Percentiles rank a stretch among this genome's conserved stretches.
Evolutionary conservation across 345 rosid species (phyloP).

Genomic region (Draba incana): DNA sequence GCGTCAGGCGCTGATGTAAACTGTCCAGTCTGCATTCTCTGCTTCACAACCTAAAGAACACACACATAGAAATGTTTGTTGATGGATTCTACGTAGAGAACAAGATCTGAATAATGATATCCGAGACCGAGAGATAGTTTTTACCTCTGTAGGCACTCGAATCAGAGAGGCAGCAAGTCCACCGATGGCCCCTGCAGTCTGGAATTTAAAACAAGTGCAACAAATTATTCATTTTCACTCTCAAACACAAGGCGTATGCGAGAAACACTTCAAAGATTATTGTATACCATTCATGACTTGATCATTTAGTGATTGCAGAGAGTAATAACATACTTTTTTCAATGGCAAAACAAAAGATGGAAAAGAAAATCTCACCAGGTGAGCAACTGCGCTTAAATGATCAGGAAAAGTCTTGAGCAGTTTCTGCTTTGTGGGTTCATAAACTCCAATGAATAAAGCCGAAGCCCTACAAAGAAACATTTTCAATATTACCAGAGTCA

Average conservation of each 20-base stretch:
- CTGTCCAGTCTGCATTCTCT: constrained; percentile 95
- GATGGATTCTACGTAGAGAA: neutral
- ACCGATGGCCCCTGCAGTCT: constrained; percentile 97
- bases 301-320: neutral
- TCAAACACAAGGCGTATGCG: constrained; percentile 1
- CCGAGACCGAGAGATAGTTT: neutral
- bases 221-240: constrained; percentile 11
- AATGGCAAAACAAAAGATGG: constrained; percentile 12
- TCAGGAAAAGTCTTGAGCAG: constrained; percentile 76
- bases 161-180: constrained; percentile 93
- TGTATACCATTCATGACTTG: constrained; percentile 1
- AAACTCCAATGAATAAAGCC: constrained; percentile 91
- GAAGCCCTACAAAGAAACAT: constrained; percentile 69
- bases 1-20: constrained; percentile 84
- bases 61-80: neutral
- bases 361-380: constrained; percentile 60
- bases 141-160: constrained; percentile 96
- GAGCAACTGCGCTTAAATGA: constrained; percentile 84
- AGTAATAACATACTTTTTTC: neutral
- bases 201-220: constrained; percentile 24
- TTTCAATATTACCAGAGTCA: constrained; percentile 15
- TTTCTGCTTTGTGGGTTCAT: constrained; percentile 94
- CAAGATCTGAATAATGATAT: constrained; percentile 5
- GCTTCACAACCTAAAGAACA: constrained; percentile 79
- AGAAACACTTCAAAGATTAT: constrained; percentile 2